A percentile compares a stretch with the other conserved stretches of the same genome.
Evolutionary conservation across 2,329 filamentous ascomycete species (phyloP).

Genomic region (Stenocarpella maydis): DNA sequence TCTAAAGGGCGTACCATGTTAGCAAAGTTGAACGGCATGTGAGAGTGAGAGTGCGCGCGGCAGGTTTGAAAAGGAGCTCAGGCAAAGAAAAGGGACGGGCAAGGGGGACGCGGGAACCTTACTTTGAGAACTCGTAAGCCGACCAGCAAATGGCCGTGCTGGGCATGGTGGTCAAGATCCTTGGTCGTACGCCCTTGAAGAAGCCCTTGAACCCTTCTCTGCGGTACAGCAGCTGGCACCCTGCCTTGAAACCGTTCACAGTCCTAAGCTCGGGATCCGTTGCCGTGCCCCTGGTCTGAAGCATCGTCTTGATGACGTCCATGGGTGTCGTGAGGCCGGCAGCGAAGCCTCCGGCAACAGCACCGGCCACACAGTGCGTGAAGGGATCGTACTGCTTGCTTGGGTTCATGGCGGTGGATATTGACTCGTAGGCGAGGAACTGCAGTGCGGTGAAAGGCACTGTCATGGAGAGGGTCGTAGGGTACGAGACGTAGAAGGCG

Average conservation of each 20-base stretch:
- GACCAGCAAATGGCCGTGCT: constrained; percentile 99
- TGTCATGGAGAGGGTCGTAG: constrained; percentile 97
- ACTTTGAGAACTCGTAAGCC: constrained; percentile 75
- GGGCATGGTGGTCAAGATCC: constrained; percentile 96
- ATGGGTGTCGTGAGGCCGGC: constrained; percentile 94
- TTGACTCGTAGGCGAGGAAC: constrained; percentile 96
- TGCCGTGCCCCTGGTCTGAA: constrained; percentile 89
- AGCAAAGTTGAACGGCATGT: constrained; percentile 25
- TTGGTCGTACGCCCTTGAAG: constrained; percentile 89
- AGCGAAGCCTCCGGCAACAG: constrained; percentile 90
- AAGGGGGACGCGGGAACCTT: constrained; percentile 42
- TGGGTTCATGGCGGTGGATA: constrained; percentile 93
- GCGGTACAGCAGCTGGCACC: constrained; percentile 81
- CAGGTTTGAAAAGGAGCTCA: background rate
- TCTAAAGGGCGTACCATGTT: constrained; percentile 46
- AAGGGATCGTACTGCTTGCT: constrained; percentile 86
- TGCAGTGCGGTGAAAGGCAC: constrained; percentile 97
- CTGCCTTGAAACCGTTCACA: constrained; percentile 83
- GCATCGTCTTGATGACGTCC: constrained; percentile 97
- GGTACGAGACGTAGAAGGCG: constrained; percentile 98
- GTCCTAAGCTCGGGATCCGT: constrained; percentile 81
- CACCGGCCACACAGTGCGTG: constrained; percentile 93
- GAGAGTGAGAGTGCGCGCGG: constrained; percentile 31
- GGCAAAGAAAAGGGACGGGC: background rate
- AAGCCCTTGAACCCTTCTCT: constrained; percentile 88